phyloP scores from a whole-genome alignment of 176 grass and related monocot genomes.

The Phoenix dactylifera region DNA sequence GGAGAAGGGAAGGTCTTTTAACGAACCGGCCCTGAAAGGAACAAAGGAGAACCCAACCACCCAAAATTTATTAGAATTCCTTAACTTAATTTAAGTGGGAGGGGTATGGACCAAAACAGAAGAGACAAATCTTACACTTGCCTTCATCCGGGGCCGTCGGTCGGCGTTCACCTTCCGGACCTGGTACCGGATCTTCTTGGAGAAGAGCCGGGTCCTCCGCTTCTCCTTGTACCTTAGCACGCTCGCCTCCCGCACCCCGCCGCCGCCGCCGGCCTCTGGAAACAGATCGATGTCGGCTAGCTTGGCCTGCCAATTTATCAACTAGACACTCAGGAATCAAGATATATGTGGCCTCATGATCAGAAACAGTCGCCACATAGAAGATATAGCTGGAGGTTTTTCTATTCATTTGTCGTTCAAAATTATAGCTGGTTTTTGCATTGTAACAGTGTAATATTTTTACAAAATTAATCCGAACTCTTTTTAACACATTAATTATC shows the following conservation, averaged over 20 bases:
- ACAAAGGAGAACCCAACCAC: slow-evolving; percentile 13
- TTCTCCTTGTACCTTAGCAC: slow-evolving; percentile 99
- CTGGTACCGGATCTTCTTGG: slow-evolving; percentile 97
- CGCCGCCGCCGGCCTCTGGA: slow-evolving; percentile 28
- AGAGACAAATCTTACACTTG: slow-evolving; percentile 69
- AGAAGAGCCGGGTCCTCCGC: slow-evolving; percentile 72
- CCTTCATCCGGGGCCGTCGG: slow-evolving; percentile 97
- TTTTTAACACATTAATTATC: too few species aligned
- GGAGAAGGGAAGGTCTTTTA: slow-evolving; percentile 86
- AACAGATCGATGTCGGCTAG: slow-evolving; percentile 82
- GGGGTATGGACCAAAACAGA: not conserved
- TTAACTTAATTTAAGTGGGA: not conserved
- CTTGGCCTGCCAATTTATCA: slow-evolving; percentile 30
- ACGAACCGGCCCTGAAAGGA: slow-evolving; percentile 86
- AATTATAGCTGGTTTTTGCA: too few species aligned
- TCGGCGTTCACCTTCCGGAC: slow-evolving; percentile 94
- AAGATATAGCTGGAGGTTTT: too few species aligned
- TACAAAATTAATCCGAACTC: too few species aligned
- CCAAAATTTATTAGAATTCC: slow-evolving; percentile 19
- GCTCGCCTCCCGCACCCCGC: slow-evolving; percentile 77
- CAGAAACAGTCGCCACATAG: too few species aligned
- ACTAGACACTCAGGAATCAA: too few species aligned
- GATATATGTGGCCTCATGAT: too few species aligned
- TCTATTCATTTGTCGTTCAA: too few species aligned
- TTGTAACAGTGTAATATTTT: too few species aligned